A percentile compares a stretch with the other conserved stretches of the same genome.
These are phyloP conservation scores for Meredithiella fracta DNA, from an alignment of 2,329 filamentous ascomycete species.

Conservation along the genomic window DNA sequence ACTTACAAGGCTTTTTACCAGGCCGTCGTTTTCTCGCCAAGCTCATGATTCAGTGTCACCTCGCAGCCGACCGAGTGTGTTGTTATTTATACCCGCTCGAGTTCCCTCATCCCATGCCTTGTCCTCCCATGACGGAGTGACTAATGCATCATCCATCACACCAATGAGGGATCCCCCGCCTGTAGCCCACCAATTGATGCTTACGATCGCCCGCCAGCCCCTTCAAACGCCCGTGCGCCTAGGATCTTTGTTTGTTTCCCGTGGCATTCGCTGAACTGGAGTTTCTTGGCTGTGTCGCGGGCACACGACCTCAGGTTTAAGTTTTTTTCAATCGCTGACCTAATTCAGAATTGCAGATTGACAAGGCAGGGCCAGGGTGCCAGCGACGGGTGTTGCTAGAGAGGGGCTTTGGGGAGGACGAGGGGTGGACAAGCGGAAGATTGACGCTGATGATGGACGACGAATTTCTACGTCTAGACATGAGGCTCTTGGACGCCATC, in stretches of 20 bases:
- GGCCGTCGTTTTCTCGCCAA: not conserved
- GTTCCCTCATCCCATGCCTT: not conserved
- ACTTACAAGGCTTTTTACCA: too few species aligned
- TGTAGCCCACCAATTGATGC: not conserved
- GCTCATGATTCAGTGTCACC: not conserved
- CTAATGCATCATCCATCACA: too few species aligned
- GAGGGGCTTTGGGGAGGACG: not conserved
- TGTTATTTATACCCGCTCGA: not conserved
- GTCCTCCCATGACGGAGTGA: too few species aligned
- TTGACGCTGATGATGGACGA: too few species aligned
- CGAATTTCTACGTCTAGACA: not conserved
- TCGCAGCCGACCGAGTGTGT: not conserved
- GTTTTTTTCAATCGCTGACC: constrained; percentile 3
- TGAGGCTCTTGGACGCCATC: not conserved
- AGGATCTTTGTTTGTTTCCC: not conserved
- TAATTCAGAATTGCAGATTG: not conserved
- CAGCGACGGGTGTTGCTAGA: not conserved
- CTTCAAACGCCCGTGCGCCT: not conserved
- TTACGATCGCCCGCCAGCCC: not conserved
- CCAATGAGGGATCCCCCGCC: not conserved
- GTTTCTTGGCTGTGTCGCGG: not conserved
- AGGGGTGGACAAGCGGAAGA: not conserved
- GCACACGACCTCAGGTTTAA: constrained; percentile 1
- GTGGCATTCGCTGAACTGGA: not conserved
- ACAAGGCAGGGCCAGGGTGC: not conserved